phyloP scores from a whole-genome alignment of 1,284 basidiomycete species.

The Ustilago lituana region DNA sequence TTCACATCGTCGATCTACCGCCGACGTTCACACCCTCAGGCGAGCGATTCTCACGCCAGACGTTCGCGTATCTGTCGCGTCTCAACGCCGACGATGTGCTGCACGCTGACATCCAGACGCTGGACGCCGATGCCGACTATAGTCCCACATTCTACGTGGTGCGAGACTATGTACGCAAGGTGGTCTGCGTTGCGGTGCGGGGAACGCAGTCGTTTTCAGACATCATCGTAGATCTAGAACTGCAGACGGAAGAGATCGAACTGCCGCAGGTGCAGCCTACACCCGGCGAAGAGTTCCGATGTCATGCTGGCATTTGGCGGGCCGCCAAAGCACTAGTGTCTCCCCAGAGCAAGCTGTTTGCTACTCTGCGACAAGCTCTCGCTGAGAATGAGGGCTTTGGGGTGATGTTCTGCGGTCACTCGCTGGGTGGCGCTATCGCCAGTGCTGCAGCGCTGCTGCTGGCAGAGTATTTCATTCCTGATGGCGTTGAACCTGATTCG shows the following conservation, averaged over 20 bases:
- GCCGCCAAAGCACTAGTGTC: slow-evolving; percentile 59
- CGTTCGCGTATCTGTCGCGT: slow-evolving; percentile 63
- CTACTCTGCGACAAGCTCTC: slow-evolving; percentile 52
- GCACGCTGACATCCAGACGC: slow-evolving; percentile 65
- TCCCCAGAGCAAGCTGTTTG: slow-evolving; percentile 57
- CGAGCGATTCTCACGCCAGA: slow-evolving; percentile 60
- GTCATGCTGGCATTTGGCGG: slow-evolving; percentile 64
- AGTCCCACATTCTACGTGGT: slow-evolving; percentile 65
- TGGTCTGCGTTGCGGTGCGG: slow-evolving; percentile 63
- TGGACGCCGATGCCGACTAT: slow-evolving; percentile 61
- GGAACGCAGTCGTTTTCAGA: slow-evolving; percentile 66
- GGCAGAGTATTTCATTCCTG: slow-evolving; percentile 55
- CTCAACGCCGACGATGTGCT: slow-evolving; percentile 64
- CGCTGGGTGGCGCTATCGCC: slow-evolving; percentile 64
- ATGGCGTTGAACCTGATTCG: slow-evolving; percentile 32
- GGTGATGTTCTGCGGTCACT: slow-evolving; percentile 64
- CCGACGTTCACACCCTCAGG: slow-evolving; percentile 65
- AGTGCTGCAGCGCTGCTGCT: slow-evolving; percentile 61
- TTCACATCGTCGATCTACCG: slow-evolving; percentile 58
- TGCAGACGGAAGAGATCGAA: slow-evolving; percentile 59
- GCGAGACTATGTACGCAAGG: slow-evolving; percentile 59
- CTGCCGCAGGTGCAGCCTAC: slow-evolving; percentile 51
- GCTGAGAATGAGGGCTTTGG: slow-evolving; percentile 61
- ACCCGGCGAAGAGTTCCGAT: slow-evolving; percentile 52
- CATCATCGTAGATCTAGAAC: slow-evolving; percentile 65